These are phyloP conservation scores for Fusarium annulatum DNA, from an alignment of 2,329 filamentous ascomycete genomes.

Conservation along the genomic window DNA sequence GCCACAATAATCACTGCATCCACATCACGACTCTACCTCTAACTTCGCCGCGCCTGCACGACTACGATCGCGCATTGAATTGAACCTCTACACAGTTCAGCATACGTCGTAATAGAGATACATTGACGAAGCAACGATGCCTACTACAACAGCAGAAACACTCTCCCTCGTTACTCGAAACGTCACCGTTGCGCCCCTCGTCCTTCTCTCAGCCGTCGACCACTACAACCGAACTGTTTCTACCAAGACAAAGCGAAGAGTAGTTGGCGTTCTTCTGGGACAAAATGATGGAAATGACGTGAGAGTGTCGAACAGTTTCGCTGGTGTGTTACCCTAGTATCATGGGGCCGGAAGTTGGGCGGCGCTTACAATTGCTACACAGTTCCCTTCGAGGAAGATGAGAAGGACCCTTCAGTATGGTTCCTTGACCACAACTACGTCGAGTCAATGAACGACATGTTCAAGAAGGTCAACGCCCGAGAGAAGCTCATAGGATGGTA, in stretches of 20 bases:
- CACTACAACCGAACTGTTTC: slow-evolving; percentile 94
- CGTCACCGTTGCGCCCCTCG: slow-evolving; percentile 96
- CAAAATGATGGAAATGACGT: slow-evolving; percentile 97
- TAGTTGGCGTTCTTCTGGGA: slow-evolving; percentile 93
- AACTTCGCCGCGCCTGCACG: slow-evolving; percentile 31
- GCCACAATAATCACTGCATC: slow-evolving; percentile 38
- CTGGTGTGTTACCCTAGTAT: slow-evolving; percentile 67
- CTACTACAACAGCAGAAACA: slow-evolving; percentile 95
- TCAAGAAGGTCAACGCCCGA: slow-evolving; percentile 99
- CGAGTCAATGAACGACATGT: slow-evolving; percentile 99
- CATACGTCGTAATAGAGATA: slow-evolving; percentile 25
- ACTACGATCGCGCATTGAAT: slow-evolving; percentile 31
- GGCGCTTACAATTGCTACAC: slow-evolving; percentile 35
- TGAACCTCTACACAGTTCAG: slow-evolving; percentile 11
- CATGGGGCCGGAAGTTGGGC: slow-evolving; percentile 4
- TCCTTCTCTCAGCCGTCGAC: slow-evolving; percentile 97
- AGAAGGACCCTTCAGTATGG: slow-evolving; percentile 98
- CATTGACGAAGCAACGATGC: slow-evolving; percentile 70
- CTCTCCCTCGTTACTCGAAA: slow-evolving; percentile 93
- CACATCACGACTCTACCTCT: slow-evolving; percentile 33
- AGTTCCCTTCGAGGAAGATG: slow-evolving; percentile 99
- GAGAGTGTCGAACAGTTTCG: slow-evolving; percentile 98
- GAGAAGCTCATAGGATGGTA: slow-evolving; percentile 99
- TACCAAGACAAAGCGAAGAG: slow-evolving; percentile 86
- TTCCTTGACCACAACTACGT: slow-evolving; percentile 99